Percentiles rank a stretch among this genome's conserved stretches.
phyloP scores from a whole-genome alignment of 2,329 filamentous ascomycete genomes.

The Paecilomyces fulvus region DNA sequence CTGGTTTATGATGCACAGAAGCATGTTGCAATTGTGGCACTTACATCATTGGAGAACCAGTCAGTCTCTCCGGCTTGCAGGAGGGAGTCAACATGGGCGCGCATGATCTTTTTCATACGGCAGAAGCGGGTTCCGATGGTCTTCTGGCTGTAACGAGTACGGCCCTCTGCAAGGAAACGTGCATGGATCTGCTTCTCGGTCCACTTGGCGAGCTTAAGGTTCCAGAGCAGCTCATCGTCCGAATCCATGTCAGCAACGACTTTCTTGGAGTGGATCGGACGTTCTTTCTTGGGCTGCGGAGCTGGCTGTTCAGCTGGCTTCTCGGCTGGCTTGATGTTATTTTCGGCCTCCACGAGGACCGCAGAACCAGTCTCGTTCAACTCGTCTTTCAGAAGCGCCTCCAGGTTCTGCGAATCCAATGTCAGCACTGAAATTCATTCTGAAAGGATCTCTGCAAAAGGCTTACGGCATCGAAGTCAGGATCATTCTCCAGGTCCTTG shows the following conservation, averaged over 20 bases:
- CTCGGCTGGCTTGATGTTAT: neutral
- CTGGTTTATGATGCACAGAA: neutral
- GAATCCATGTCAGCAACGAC: slow-evolving; percentile 38
- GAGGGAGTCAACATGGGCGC: slow-evolving; percentile 35
- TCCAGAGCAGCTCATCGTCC: slow-evolving; percentile 36
- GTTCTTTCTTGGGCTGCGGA: slow-evolving; percentile 28
- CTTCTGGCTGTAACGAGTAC: slow-evolving; percentile 38
- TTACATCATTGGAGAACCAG: slow-evolving; percentile 43
- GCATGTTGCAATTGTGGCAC: slow-evolving; percentile 2
- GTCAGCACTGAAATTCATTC: neutral
- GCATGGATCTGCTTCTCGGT: slow-evolving; percentile 38
- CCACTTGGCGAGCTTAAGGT: slow-evolving; percentile 24
- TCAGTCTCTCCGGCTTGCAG: slow-evolving; percentile 40
- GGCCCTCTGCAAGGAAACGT: slow-evolving; percentile 33
- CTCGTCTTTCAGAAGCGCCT: neutral
- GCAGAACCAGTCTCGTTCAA: neutral
- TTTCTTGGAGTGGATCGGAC: slow-evolving; percentile 34
- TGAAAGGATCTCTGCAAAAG: neutral
- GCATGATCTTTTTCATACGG: slow-evolving; percentile 37
- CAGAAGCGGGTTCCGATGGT: slow-evolving; percentile 41
- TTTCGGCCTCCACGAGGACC: neutral
- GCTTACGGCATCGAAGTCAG: neutral
- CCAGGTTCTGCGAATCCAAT: neutral
- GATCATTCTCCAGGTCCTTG: neutral
- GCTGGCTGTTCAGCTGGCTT: neutral